Conservation (phyloP, 805 yeast genomes). For the Clavispora asparagi region DNA sequence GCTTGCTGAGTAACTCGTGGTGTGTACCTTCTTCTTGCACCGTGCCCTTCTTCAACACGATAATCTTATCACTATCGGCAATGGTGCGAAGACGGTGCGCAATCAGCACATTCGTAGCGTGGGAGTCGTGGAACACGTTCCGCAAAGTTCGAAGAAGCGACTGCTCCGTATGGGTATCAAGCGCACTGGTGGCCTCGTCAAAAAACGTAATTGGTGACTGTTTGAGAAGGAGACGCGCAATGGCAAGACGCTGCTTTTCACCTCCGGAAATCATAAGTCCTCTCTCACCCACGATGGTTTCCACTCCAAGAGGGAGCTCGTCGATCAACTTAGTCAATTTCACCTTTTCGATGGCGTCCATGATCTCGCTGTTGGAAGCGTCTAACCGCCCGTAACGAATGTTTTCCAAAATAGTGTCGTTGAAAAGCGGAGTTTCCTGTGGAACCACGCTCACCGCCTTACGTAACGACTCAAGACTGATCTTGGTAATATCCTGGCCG, state of each 20-base stretch:
- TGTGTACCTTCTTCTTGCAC: constrained; percentile 92
- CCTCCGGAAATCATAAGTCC: constrained; percentile 99
- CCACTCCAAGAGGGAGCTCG: constrained; percentile 76
- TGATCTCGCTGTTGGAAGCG: constrained; percentile 70
- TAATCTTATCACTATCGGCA: constrained; percentile 90
- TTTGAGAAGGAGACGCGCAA: constrained; percentile 84
- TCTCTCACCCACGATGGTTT: constrained; percentile 90
- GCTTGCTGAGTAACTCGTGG: constrained; percentile 46
- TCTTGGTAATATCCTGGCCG: constrained; percentile 78
- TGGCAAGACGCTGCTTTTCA: constrained; percentile 92
- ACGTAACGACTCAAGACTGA: constrained; percentile 72
- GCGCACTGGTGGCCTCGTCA: constrained; percentile 95
- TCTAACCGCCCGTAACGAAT: constrained; percentile 77
- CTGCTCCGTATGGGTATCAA: constrained; percentile 95
- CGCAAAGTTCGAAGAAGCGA: constrained; percentile 71
- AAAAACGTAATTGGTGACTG: constrained; percentile 86
- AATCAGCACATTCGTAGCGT: constrained; percentile 79
- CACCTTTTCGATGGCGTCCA: constrained; percentile 60
- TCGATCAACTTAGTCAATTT: constrained; percentile 57
- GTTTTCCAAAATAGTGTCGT: constrained; percentile 83
- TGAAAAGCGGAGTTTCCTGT: constrained; percentile 94
- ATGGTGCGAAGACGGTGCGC: constrained; percentile 93
- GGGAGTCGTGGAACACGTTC: constrained; percentile 47
- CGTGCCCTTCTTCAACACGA: constrained; percentile 71
- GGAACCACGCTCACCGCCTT: constrained; percentile 86